Evolutionary conservation across 75 land plant species (phyloP), one percentile per base, ranked within the genome.

Genomic region (Gnetum montanum): DNA sequence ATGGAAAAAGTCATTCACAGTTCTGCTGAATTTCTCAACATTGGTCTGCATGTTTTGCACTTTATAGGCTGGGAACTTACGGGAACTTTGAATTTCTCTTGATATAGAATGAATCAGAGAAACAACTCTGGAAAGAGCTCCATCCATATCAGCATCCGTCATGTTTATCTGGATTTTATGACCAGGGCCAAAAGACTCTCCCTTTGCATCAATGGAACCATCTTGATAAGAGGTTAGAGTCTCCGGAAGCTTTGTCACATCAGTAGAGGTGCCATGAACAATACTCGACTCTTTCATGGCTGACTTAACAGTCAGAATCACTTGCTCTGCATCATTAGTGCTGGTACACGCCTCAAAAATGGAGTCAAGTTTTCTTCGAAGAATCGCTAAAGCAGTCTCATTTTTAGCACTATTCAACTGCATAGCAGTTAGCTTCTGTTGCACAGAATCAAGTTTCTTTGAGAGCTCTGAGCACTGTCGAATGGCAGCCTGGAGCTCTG

Each of bases 111-210:
- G 49, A 2, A 86, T 65, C 65, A 83, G 70, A 12, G 72, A 70
- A 49, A 76, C 62, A 51, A 90, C 60, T 27, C 69, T 68, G 66
- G 77, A 68, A 34, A 90, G 61, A 33, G 88, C 77, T 35, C 48
- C 29, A 27, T 45, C 63, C 25, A 77, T 54, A 36, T 68, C 69
- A 37, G 57, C 35, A 29, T 58, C 44, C 3, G 49, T 29, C 25
- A 45, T 30, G 29, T 61, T 54, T 34, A 24, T 31, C 6, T 6
- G 43, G 29, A 38, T 5, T 4, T 54, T 40, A 34, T 45, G 12
- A 40, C 49, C 66, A 31, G 50, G 54, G 31, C 44, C 37, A 43
- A 54, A 59, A 34, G 44, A 45, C 13, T 34, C 62, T 16, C 43
- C 69, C 34, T 49, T 61, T 22, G 58, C 64, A 20, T 48, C 62